These are phyloP conservation scores for Wickerhamiella cacticola DNA, from an alignment of 805 yeast species.

Conservation along the genomic window DNA sequence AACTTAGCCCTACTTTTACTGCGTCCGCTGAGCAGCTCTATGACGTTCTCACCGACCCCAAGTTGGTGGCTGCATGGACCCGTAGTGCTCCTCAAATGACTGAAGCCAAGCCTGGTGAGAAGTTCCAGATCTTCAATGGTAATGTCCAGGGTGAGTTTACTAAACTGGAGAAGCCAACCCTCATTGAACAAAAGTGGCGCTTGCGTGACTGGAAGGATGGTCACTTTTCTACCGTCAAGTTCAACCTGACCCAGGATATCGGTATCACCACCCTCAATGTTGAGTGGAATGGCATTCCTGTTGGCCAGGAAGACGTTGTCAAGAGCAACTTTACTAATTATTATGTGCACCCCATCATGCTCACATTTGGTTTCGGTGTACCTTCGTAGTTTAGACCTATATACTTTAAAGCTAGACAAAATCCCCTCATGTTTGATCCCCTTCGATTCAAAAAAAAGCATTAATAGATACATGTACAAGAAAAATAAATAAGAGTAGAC, in stretches of 20 bases:
- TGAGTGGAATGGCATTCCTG: constrained; percentile 76
- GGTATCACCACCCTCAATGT: constrained; percentile 75
- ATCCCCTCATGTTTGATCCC: too few species aligned
- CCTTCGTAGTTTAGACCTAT: constrained; percentile 9
- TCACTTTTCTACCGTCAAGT: constrained; percentile 57
- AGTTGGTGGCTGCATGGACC: constrained; percentile 82
- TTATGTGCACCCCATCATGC: constrained; percentile 77
- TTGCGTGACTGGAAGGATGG: constrained; percentile 79
- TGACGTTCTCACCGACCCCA: constrained; percentile 61
- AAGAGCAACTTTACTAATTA: constrained; percentile 76
- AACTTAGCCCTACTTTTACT: constrained; percentile 67
- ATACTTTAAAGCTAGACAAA: too few species aligned
- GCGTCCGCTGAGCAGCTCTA: constrained; percentile 81
- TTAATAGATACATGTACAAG: neutral
- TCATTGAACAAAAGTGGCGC: constrained; percentile 73
- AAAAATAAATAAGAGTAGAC: neutral
- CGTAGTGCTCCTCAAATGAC: constrained; percentile 50
- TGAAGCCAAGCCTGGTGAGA: constrained; percentile 46
- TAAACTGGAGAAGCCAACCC: constrained; percentile 45
- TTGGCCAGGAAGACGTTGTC: constrained; percentile 88
- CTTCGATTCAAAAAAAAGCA: neutral
- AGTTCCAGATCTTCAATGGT: constrained; percentile 73
- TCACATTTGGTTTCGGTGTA: constrained; percentile 86
- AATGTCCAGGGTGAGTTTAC: constrained; percentile 62
- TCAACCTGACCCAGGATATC: constrained; percentile 63